These are phyloP conservation scores for Oemleria cerasiformis DNA, from an alignment of 306 rosid genomes.

Conservation along the genomic window DNA sequence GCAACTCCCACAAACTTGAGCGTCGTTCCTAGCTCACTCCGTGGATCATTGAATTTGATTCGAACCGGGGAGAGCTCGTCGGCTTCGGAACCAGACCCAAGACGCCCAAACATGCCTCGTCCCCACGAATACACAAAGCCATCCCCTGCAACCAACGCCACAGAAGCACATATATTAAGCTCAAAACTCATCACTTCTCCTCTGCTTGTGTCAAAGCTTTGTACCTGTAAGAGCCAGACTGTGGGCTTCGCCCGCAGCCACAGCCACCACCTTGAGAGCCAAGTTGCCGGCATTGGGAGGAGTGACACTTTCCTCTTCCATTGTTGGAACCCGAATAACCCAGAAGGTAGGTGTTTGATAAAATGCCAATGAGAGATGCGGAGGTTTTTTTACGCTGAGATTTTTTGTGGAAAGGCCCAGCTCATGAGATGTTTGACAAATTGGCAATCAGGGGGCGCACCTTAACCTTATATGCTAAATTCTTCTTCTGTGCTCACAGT, in stretches of 20 bases:
- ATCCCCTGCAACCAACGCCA: slow-evolving; percentile 49
- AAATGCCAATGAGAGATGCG: background rate
- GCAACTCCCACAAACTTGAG: slow-evolving; percentile 60
- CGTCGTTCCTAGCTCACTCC: slow-evolving; percentile 15
- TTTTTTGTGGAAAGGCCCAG: background rate
- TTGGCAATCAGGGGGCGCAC: background rate
- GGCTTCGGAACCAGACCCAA: slow-evolving; percentile 63
- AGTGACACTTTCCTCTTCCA: slow-evolving; percentile 26
- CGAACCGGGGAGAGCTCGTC: slow-evolving; percentile 58
- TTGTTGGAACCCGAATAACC: slow-evolving; percentile 4
- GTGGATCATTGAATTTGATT: slow-evolving; percentile 44
- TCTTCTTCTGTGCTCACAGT: background rate
- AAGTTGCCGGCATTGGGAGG: slow-evolving; percentile 13
- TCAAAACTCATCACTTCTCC: background rate
- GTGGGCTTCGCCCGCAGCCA: slow-evolving; percentile 60
- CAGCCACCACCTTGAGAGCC: slow-evolving; percentile 31
- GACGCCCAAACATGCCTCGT: slow-evolving; percentile 83
- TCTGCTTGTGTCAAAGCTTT: background rate
- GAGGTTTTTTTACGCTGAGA: background rate
- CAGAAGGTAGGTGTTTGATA: background rate
- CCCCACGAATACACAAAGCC: slow-evolving; percentile 90
- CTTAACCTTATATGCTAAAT: background rate
- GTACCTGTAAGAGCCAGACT: slow-evolving; percentile 50
- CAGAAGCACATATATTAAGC: background rate
- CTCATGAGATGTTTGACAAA: background rate